Percentiles rank a stretch among this genome's conserved stretches.
These are phyloP conservation scores for Candida tallmaniae DNA, from an alignment of 805 yeast species.

Conservation along the genomic window DNA sequence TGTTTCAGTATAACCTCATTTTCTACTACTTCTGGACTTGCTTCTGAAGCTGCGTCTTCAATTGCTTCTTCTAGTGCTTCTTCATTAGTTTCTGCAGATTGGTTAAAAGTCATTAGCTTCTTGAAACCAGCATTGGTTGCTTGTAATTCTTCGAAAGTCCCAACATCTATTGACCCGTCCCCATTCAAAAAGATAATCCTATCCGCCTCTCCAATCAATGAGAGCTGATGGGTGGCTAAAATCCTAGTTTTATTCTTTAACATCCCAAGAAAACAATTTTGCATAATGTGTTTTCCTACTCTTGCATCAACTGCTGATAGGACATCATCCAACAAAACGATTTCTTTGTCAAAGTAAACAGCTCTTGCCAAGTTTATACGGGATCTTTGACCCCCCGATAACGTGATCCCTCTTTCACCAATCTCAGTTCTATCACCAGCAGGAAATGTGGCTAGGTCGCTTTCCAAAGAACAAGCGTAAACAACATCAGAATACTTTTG, in stretches of 20 bases:
- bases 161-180: conserved; percentile 26
- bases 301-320: conserved; percentile 35
- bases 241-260: conserved; percentile 26
- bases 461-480: conserved; percentile 25
- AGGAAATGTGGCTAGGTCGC: conserved; percentile 26
- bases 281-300: conserved; percentile 33
- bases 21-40: conserved; percentile 12
- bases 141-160: conserved; percentile 23
- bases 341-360: conserved; percentile 26
- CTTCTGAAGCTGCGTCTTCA: conserved; percentile 13
- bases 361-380: conserved; percentile 33
- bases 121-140: conserved; percentile 20
- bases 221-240: conserved; percentile 35
- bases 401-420: conserved; percentile 34
- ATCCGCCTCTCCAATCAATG: conserved; percentile 28
- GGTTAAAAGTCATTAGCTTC: conserved; percentile 23
- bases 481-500: conserved; percentile 21
- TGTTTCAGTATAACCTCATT: conserved; percentile 11
- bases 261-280: conserved; percentile 23
- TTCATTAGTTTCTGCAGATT: conserved; percentile 14
- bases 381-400: conserved; percentile 37
- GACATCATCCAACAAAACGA: conserved; percentile 31
- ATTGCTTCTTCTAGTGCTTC: conserved; percentile 13
- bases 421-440: conserved; percentile 33
- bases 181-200: conserved; percentile 26